These are phyloP conservation scores for Volvariella volvacea DNA, from an alignment of 1,284 basidiomycete genomes.

Conservation along the genomic window DNA sequence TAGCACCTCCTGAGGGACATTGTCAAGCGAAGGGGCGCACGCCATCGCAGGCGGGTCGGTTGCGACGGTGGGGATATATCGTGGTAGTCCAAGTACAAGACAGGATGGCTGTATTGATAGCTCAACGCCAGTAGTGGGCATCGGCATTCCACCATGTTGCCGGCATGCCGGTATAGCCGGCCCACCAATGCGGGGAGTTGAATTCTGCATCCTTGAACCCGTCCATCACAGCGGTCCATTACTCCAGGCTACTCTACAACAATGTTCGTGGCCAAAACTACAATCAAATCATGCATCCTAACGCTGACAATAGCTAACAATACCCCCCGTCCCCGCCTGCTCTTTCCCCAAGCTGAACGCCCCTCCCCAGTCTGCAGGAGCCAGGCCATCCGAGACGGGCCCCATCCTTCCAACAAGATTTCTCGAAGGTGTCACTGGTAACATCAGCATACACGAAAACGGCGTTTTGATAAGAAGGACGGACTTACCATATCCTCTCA, in stretches of 20 bases:
- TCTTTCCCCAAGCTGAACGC: constrained; percentile 39
- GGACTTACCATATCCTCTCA: constrained; percentile 40
- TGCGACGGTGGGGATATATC: not conserved
- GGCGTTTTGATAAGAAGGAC: constrained; percentile 1
- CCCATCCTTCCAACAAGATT: constrained; percentile 46
- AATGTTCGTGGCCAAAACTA: too few species aligned
- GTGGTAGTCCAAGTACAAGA: too few species aligned
- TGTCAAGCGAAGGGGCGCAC: constrained; percentile 17
- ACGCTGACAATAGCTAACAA: too few species aligned
- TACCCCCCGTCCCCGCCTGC: constrained; percentile 3
- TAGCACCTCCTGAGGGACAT: constrained; percentile 65
- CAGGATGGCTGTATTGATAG: too few species aligned
- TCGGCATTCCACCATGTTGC: too few species aligned
- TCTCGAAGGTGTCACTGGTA: constrained; percentile 36
- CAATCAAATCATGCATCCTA: too few species aligned
- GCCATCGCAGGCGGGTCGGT: constrained; percentile 10
- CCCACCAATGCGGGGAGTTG: too few species aligned
- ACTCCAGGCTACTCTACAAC: too few species aligned
- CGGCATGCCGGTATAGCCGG: too few species aligned
- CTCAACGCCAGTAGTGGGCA: too few species aligned
- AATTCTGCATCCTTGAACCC: too few species aligned
- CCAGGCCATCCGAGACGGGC: constrained; percentile 21
- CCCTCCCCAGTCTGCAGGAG: constrained; percentile 39
- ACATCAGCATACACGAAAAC: constrained; percentile 2
- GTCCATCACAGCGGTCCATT: too few species aligned